Evolutionary conservation across 148 eudicot species (phyloP), one percentile per base, ranked within the genome.

Genomic region (Salicornia ramosissima): DNA sequence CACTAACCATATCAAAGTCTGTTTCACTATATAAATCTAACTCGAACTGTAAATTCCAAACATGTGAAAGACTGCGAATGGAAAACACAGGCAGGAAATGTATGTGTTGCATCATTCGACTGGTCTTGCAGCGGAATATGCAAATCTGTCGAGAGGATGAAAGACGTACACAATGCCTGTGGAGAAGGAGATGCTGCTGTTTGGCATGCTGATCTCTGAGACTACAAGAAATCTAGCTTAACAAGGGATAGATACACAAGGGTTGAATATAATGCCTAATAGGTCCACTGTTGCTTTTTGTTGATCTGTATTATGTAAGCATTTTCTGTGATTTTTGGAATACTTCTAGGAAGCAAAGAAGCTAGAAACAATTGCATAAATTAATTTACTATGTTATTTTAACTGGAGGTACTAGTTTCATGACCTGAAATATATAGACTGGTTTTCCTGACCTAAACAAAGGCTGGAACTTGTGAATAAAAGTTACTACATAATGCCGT

Each of bases 71-170:
- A 92, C 65, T 92, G 97, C 33, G 97, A 89, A 74, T 80, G 84
- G 87, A 89, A 86, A 83, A 70, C 81, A 29, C 81, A 83, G 68
- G 78, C 86, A n/a, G 93, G 96, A 56, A 87, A 85, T 30, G 64
- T 81, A 30, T 92, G 97, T 46, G 91, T 85, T 74, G 97, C 97
- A 4, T 86, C 97, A 21, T 92, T 92, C 61, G 97, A 92, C 78
- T 92, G 97, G 97, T 71, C 87, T 1, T 92, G 97, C 88, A 92
- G 97, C 45, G 97, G 97, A 49, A 79, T 92, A 54, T 92, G 97
- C 83, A 84, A 89, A 67, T 92, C 96, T 0, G 85, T 87, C 18
- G 91, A 89, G 76, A 82, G 86, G 73, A 86, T 92, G 96, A 92
- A 83, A 80, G 80, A 72, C 1, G 82, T 92, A 68, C 97, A 92